These are phyloP conservation scores for Aspergillus quadrilineatus DNA, from an alignment of 2,329 filamentous ascomycete species.

Conservation along the genomic window DNA sequence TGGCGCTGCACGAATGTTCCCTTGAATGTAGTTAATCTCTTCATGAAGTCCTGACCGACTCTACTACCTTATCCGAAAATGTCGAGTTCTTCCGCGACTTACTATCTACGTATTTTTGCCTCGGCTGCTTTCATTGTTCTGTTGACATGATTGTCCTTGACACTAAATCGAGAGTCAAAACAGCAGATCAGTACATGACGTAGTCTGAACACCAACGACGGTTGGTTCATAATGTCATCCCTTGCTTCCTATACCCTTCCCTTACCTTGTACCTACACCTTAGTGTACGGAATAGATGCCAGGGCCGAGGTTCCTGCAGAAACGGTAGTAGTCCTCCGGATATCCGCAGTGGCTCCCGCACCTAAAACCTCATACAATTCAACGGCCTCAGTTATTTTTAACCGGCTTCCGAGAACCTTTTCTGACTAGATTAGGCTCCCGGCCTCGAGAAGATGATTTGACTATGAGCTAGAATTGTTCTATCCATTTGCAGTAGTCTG, in stretches of 20 bases:
- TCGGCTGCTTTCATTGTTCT: not conserved
- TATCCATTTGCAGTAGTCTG: not conserved
- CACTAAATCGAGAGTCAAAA: not conserved
- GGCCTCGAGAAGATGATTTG: not conserved
- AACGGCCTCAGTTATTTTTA: not conserved
- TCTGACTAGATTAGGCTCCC: not conserved
- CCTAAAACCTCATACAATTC: not conserved
- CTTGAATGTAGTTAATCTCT: not conserved
- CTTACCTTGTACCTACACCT: not conserved
- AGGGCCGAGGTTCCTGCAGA: not conserved
- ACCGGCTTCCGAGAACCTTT: not conserved
- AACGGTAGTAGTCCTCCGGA: not conserved
- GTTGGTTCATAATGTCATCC: not conserved
- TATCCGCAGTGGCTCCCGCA: not conserved
- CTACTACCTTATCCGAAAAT: not conserved
- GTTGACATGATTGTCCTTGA: not conserved
- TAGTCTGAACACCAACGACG: not conserved
- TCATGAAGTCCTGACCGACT: not conserved
- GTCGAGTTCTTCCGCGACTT: not conserved
- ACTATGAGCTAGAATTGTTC: not conserved
- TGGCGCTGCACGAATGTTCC: constrained; percentile 14
- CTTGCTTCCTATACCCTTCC: not conserved
- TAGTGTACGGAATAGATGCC: too few relatives aligned
- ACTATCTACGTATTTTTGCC: not conserved
- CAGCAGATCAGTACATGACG: not conserved